A percentile compares a stretch with the other conserved stretches of the same genome.
These are phyloP conservation scores for Rhynchosporium secalis DNA, from an alignment of 2,329 filamentous ascomycete genomes.

Conservation along the genomic window DNA sequence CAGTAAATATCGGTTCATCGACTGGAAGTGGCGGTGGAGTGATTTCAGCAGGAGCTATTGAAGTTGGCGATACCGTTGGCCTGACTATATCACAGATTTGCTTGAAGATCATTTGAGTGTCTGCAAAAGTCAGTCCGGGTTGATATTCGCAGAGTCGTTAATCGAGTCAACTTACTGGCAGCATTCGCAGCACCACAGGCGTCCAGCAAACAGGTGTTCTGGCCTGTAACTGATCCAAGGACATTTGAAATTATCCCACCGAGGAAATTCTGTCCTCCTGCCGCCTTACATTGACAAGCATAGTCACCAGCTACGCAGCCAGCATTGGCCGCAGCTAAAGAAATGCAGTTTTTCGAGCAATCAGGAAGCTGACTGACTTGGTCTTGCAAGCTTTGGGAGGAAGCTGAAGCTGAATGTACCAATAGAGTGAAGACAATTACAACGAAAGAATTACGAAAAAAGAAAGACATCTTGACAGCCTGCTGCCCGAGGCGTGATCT, in stretches of 20 bases:
- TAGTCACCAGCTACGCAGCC: constrained; percentile 2
- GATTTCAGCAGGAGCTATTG: background rate
- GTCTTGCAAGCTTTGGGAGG: background rate
- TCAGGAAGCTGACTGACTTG: constrained; percentile 1
- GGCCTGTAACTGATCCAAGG: background rate
- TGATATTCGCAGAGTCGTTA: background rate
- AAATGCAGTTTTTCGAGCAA: constrained; percentile 5
- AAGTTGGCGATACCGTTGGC: background rate
- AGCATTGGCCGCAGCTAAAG: constrained; percentile 1
- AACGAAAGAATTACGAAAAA: constrained; percentile 2
- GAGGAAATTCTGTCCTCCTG: background rate
- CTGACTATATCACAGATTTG: constrained; percentile 1
- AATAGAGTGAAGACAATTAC: background rate
- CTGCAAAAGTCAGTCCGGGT: background rate
- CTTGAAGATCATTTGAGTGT: background rate
- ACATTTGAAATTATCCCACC: background rate
- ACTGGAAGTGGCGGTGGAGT: background rate
- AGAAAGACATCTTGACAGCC: constrained; percentile 8
- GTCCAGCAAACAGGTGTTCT: constrained; percentile 1
- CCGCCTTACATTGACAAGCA: background rate
- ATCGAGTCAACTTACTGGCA: background rate
- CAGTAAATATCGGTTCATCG: background rate
- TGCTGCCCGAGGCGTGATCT: background rate
- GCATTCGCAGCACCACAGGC: background rate
- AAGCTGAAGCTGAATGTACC: background rate